Evolutionary conservation across 345 rosid genomes (phyloP).

Genomic region (Murraya koenigii): DNA sequence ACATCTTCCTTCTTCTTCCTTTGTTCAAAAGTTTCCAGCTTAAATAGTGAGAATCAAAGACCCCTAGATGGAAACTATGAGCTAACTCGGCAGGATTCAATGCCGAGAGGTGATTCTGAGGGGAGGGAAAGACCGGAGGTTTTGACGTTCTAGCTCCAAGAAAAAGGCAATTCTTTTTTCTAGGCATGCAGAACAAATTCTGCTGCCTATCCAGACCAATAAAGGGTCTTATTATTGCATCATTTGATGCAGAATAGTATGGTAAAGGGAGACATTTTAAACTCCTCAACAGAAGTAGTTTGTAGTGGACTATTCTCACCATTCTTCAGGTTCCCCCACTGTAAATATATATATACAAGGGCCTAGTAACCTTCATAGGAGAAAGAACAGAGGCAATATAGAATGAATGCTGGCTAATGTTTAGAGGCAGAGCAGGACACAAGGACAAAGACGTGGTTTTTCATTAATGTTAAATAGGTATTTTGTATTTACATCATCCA

Average conservation of each 20-base stretch:
- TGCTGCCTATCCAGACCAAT: neutral
- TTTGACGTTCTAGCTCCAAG: conserved; percentile 2
- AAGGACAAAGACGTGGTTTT: neutral
- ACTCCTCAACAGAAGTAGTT: neutral
- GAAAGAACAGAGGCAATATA: neutral
- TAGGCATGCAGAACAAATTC: conserved; percentile 1
- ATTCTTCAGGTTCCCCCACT: neutral
- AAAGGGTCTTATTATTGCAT: neutral
- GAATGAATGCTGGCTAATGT: neutral
- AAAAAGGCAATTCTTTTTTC: neutral
- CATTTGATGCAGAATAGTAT: neutral
- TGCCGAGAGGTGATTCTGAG: conserved; percentile 36
- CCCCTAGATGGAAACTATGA: conserved; percentile 39
- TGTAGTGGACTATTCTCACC: conserved; percentile 7
- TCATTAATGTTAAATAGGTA: neutral
- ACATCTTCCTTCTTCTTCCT: conserved; percentile 91
- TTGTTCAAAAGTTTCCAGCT: conserved; percentile 61
- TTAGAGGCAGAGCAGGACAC: neutral
- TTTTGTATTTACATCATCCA: neutral
- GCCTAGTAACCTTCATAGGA: neutral
- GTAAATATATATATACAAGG: neutral
- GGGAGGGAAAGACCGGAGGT: conserved; percentile 3
- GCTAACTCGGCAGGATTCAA: conserved; percentile 64
- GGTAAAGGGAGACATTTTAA: neutral
- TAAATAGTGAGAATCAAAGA: conserved; percentile 32